phyloP scores from a whole-genome alignment of 2,329 filamentous ascomycete species.

The Colletotrichum tropicale region DNA sequence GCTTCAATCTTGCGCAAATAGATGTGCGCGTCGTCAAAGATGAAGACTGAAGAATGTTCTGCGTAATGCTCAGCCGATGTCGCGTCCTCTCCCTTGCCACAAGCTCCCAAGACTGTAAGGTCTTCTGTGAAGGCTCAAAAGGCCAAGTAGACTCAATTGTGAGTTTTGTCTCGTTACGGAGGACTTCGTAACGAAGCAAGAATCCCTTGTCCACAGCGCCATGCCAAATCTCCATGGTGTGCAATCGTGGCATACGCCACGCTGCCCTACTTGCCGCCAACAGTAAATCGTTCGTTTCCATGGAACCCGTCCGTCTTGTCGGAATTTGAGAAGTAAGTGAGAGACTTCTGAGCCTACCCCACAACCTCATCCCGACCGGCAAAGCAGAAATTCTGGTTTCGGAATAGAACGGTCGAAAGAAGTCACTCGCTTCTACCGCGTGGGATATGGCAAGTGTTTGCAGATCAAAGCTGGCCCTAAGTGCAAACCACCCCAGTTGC shows the following conservation, averaged over 20 bases:
- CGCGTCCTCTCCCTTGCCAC: not conserved
- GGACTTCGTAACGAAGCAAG: not conserved
- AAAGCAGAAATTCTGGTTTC: not conserved
- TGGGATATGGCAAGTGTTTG: not conserved
- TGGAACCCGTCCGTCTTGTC: not conserved
- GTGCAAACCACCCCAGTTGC: not conserved
- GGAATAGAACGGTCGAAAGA: not conserved
- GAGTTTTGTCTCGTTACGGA: not conserved
- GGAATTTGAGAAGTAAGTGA: not conserved
- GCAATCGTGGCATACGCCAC: not conserved
- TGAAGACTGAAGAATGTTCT: not conserved
- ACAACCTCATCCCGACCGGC: not conserved
- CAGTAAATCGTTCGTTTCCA: not conserved
- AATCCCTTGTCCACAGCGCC: not conserved
- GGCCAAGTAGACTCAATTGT: not conserved
- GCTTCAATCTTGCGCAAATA: not conserved
- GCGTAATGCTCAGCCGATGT: not conserved
- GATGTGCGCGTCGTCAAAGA: not conserved
- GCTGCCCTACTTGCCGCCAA: not conserved
- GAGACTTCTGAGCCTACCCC: not conserved
- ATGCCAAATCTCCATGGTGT: not conserved
- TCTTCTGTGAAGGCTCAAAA: not conserved
- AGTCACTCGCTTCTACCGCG: not conserved
- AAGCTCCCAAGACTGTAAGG: not conserved
- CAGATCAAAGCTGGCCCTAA: not conserved